Conservation (phyloP, 371 early-diverging fungal genomes). For the Mortierella sp. region DNA sequence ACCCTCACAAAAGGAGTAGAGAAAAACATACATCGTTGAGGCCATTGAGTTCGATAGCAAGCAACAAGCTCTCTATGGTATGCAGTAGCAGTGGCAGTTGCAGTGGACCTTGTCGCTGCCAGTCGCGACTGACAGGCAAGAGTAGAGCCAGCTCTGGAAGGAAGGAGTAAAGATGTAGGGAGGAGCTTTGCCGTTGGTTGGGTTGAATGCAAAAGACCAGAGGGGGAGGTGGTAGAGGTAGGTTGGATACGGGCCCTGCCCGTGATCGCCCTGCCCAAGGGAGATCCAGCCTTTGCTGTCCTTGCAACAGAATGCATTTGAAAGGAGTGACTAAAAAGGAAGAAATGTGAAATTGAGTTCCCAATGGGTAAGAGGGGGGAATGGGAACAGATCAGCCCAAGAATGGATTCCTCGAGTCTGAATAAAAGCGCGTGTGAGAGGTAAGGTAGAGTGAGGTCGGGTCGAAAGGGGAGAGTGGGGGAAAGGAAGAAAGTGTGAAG, state of each 20-base stretch:
- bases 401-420: no score
- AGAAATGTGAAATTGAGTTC: no score
- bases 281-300: slow-evolving; percentile 8
- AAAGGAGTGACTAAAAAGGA: no score
- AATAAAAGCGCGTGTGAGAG: no score
- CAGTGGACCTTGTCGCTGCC: background rate
- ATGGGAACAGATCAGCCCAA: no score
- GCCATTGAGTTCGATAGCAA: background rate
- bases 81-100: background rate
- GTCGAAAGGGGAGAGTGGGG: no score
- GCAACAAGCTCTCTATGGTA: background rate
- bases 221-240: background rate
- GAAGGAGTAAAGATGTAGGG: background rate
- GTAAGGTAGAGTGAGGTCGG: no score
- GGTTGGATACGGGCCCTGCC: background rate
- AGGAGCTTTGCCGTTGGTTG: background rate
- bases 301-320: slow-evolving; percentile 9
- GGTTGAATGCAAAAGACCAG: slow-evolving; percentile 3
- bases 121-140: background rate
- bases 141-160: background rate
- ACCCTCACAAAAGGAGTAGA: background rate
- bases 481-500: no score
- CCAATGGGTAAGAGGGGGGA: background rate
- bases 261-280: slow-evolving; percentile 2
- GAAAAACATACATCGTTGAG: background rate